Percentiles rank a stretch among this genome's conserved stretches.
These are phyloP conservation scores for Prunus fruticosa DNA, from an alignment of 306 rosid genomes.

Conservation along the genomic window DNA sequence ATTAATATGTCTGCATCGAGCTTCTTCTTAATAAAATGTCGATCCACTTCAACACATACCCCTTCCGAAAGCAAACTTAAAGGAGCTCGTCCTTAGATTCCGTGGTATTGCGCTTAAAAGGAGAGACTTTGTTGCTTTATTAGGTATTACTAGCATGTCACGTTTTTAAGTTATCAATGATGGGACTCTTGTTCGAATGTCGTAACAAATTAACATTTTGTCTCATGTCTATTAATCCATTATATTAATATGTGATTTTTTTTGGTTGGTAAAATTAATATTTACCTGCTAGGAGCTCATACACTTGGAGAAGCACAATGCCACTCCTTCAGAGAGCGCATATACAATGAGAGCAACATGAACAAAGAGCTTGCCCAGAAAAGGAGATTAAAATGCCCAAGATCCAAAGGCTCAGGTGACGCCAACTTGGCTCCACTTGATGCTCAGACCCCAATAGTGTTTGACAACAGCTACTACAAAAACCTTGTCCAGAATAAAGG, in stretches of 20 bases:
- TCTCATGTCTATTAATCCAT: no score
- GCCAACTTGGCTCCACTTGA: slow-evolving; percentile 71
- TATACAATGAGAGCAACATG: slow-evolving; percentile 63
- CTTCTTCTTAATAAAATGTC: no score
- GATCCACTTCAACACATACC: no score
- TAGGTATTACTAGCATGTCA: slow-evolving; percentile 36
- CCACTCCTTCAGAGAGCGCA: slow-evolving; percentile 43
- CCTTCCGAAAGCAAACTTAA: slow-evolving; percentile 48
- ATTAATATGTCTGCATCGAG: no score
- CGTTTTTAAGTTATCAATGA: no score
- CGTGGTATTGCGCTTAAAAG: slow-evolving; percentile 50
- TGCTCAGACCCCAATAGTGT: slow-evolving; percentile 37
- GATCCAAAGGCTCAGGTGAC: slow-evolving; percentile 52
- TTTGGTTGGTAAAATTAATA: no score
- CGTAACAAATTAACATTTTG: no score
- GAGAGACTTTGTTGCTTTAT: slow-evolving; percentile 63
- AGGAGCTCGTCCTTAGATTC: slow-evolving; percentile 54
- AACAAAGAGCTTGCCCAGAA: slow-evolving; percentile 39
- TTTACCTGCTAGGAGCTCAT: slow-evolving; percentile 44
- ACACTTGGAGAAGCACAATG: slow-evolving; percentile 84
- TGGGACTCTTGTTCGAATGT: no score
- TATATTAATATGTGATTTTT: no score
- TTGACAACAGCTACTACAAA: slow-evolving; percentile 65
- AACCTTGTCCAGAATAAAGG: slow-evolving; percentile 60
- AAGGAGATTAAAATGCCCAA: slow-evolving; percentile 51